Conservation (phyloP, 2,329 filamentous ascomycete species). For the Aspergillus quadricinctus region DNA sequence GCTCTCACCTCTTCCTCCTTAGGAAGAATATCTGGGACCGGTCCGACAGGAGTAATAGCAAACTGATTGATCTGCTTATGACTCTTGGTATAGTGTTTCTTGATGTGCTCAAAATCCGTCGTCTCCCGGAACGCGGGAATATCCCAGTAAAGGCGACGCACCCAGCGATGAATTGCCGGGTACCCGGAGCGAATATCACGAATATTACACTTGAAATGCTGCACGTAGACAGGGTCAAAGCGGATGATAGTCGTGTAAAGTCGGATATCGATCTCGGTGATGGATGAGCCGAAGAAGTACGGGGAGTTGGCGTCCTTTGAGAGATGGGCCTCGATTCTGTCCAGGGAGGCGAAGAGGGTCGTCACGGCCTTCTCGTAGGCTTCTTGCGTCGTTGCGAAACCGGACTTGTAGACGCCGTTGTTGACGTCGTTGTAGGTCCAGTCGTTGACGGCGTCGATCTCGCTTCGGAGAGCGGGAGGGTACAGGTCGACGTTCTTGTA, state of each 20-base stretch:
- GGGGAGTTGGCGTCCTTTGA: conserved; percentile 42
- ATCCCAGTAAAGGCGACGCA: conserved; percentile 82
- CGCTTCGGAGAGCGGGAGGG: conserved; percentile 56
- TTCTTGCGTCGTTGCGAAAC: conserved; percentile 78
- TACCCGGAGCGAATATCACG: conserved; percentile 81
- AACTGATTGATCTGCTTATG: conserved; percentile 62
- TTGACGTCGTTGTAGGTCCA: conserved; percentile 70
- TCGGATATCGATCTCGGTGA: conserved; percentile 81
- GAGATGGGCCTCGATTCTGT: conserved; percentile 71
- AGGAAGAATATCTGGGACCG: conserved; percentile 74
- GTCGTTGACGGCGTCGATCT: conserved; percentile 72
- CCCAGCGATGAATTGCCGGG: conserved; percentile 74
- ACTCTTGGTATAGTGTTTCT: conserved; percentile 68
- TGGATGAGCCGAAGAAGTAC: conserved; percentile 67
- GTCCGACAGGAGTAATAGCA: conserved; percentile 78
- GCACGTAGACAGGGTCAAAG: conserved; percentile 75
- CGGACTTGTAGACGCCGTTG: conserved; percentile 55
- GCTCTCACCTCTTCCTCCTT: conserved; percentile 68
- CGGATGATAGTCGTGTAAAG: conserved; percentile 69
- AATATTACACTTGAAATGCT: conserved; percentile 79
- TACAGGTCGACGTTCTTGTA: conserved; percentile 62
- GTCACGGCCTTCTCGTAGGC: conserved; percentile 74
- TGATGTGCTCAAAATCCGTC: conserved; percentile 93
- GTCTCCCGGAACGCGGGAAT: conserved; percentile 71
- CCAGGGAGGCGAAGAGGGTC: conserved; percentile 70